These are phyloP conservation scores for Fusarium austroafricanum DNA, from an alignment of 2,329 filamentous ascomycete genomes.

Conservation along the genomic window DNA sequence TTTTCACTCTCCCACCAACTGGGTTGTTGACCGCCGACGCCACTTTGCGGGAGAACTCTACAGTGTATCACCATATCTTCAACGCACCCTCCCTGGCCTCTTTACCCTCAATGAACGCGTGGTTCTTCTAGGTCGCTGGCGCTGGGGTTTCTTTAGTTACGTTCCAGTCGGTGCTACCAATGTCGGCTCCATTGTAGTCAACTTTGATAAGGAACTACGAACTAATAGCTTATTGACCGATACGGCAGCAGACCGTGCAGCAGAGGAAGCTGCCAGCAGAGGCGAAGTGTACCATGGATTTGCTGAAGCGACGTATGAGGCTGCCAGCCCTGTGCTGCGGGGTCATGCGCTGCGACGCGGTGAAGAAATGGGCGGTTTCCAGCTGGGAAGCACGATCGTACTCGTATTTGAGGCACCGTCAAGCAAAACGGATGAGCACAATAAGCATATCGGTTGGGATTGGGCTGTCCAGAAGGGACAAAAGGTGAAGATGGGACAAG, in stretches of 20 bases:
- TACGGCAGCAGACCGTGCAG: slow-evolving; percentile 88
- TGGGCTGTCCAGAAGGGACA: slow-evolving; percentile 92
- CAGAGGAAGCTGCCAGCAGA: slow-evolving; percentile 78
- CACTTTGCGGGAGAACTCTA: slow-evolving; percentile 98
- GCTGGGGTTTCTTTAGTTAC: slow-evolving; percentile 97
- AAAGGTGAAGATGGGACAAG: slow-evolving; percentile 88
- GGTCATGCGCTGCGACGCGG: slow-evolving; percentile 87
- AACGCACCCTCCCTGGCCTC: slow-evolving; percentile 89
- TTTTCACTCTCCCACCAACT: slow-evolving; percentile 94
- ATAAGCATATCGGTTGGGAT: slow-evolving; percentile 76
- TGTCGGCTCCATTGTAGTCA: slow-evolving; percentile 95
- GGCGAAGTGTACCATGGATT: slow-evolving; percentile 92
- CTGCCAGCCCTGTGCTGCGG: slow-evolving; percentile 79
- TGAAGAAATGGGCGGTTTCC: slow-evolving; percentile 98
- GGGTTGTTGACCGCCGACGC: slow-evolving; percentile 94
- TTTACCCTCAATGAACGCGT: slow-evolving; percentile 98
- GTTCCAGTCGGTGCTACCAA: slow-evolving; percentile 97
- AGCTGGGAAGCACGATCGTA: slow-evolving; percentile 93
- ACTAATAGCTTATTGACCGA: slow-evolving; percentile 94
- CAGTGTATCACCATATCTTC: slow-evolving; percentile 93
- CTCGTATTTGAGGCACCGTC: slow-evolving; percentile 94
- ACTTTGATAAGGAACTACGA: slow-evolving; percentile 94
- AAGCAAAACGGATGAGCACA: slow-evolving; percentile 63
- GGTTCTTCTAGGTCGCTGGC: slow-evolving; percentile 92
- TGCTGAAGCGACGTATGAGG: slow-evolving; percentile 88